phyloP scores from a whole-genome alignment of 345 rosid genomes.

The Citrus inodora region DNA sequence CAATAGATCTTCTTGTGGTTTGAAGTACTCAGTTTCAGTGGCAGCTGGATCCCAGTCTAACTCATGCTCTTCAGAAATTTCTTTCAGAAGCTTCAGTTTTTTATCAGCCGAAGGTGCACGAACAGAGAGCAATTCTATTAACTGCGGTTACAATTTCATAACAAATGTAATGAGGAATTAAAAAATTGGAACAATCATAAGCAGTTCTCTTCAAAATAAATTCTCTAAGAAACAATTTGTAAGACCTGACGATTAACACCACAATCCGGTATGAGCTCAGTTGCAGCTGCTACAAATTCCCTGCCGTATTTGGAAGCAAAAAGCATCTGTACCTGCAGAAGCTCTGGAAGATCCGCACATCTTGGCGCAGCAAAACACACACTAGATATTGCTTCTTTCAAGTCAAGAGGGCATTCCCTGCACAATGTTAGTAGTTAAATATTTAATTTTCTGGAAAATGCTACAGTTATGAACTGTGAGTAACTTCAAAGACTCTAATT shows the following conservation, averaged over 20 bases:
- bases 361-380: slow-evolving; percentile 97
- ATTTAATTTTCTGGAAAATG: slow-evolving; percentile 3
- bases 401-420: slow-evolving; percentile 96
- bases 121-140: slow-evolving; percentile 81
- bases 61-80: slow-evolving; percentile 92
- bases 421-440: slow-evolving; percentile 11
- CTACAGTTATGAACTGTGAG: background rate
- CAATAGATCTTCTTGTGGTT: slow-evolving; percentile 84
- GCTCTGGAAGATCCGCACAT: slow-evolving; percentile 90
- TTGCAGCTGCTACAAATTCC: slow-evolving; percentile 87
- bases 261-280: slow-evolving; percentile 91
- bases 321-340: slow-evolving; percentile 85
- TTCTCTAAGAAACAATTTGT: background rate
- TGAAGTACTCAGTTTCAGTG: slow-evolving; percentile 78
- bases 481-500: background rate
- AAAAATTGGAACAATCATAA: background rate
- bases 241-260: slow-evolving; percentile 96
- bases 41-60: slow-evolving; percentile 92
- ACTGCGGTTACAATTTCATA: slow-evolving; percentile 40
- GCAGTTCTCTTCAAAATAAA: slow-evolving; percentile 1
- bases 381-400: slow-evolving; percentile 93
- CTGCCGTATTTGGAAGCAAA: slow-evolving; percentile 84
- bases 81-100: slow-evolving; percentile 85
- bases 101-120: slow-evolving; percentile 78
- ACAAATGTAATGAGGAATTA: slow-evolving; percentile 1